Evolutionary conservation across 495 filamentous ascomycete genomes (phyloP).

Genomic region (Aspergillus sparsus): DNA sequence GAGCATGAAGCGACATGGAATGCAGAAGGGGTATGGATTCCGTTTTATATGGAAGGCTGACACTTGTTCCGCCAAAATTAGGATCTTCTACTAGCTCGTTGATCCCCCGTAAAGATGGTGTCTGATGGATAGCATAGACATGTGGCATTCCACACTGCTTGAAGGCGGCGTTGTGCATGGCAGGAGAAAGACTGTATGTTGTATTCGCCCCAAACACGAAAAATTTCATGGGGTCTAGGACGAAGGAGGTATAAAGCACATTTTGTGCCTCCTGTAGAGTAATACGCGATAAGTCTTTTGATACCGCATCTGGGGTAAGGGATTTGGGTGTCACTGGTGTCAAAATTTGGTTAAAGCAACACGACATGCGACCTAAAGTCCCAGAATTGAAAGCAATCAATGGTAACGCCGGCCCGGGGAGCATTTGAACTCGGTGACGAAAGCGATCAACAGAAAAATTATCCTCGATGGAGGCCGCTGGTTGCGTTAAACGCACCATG

Average conservation of each 20-base stretch:
- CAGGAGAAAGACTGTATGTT: slow-evolving; percentile 47
- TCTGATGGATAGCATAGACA: slow-evolving; percentile 66
- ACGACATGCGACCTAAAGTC: slow-evolving; percentile 61
- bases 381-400: slow-evolving; percentile 75
- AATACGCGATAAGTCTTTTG: slow-evolving; percentile 42
- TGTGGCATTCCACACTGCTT: slow-evolving; percentile 71
- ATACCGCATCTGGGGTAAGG: slow-evolving; percentile 24
- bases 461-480: slow-evolving; percentile 41
- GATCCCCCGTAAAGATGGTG: slow-evolving; percentile 63
- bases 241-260: slow-evolving; percentile 56
- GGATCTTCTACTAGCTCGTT: slow-evolving; percentile 63
- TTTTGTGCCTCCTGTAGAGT: slow-evolving; percentile 41
- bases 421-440: slow-evolving; percentile 34
- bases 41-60: slow-evolving; percentile 74
- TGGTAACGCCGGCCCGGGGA: slow-evolving; percentile 39
- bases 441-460: slow-evolving; percentile 46
- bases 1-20: slow-evolving; percentile 70
- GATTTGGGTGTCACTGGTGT: slow-evolving; percentile 56
- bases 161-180: slow-evolving; percentile 74
- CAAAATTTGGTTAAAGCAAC: slow-evolving; percentile 64
- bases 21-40: slow-evolving; percentile 68
- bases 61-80: slow-evolving; percentile 71
- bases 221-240: slow-evolving; percentile 52
- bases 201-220: slow-evolving; percentile 48
- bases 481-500: slow-evolving; percentile 50